Evolutionary conservation across 176 grass and related monocot genomes (phyloP), one percentile per base, ranked within the genome.

Genomic region (Neostapfia colusana): DNA sequence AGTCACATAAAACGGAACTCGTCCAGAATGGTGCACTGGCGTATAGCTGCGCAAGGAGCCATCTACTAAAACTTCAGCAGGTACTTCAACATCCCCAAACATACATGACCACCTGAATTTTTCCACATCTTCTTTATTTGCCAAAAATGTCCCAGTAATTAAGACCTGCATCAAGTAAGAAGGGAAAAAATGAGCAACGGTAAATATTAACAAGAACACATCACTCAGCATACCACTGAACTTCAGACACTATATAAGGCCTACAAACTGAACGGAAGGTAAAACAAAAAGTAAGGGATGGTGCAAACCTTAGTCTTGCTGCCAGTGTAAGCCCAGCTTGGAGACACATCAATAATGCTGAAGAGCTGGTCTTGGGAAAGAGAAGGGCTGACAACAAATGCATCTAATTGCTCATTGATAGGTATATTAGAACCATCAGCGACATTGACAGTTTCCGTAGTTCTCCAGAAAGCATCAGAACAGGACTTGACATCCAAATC

Each of bases 331-430:
- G 85, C 85, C 83, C 92, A 99, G 74, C 85, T 92, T 80, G 96
- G 96, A 39, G 96, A 95, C 81, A 95, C 91, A 77, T 95, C 87
- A 78, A 99, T 95, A 54, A 99, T 99, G 79, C 96, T 99, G 77
- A 99, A 99, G 69, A 98, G 87, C 79, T 98, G 95, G 21, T 98
- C 91, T 88, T 94, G 82, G 20, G 91, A 92, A 84, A 98, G 86
- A 9, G 95, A 94, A 23, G 95, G 95, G 48, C 87, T 98, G 53
- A 98, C 85, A 66, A 78, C 86, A 43, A 80, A 89, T 80, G 87
- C 78, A 85, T 92, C 89, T 51, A 98, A 82, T 28, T 86, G 91
- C 31, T 98, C 95, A 17, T 79, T 88, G 59, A 82, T 90, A 79
- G 91, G 86, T 63, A 92, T 82, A 76, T 60, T 84, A 67, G 85